A percentile compares a stretch with the other conserved stretches of the same genome.
These are phyloP conservation scores for Venturia pyrina DNA, from an alignment of 2,329 filamentous ascomycete genomes.

Conservation along the genomic window DNA sequence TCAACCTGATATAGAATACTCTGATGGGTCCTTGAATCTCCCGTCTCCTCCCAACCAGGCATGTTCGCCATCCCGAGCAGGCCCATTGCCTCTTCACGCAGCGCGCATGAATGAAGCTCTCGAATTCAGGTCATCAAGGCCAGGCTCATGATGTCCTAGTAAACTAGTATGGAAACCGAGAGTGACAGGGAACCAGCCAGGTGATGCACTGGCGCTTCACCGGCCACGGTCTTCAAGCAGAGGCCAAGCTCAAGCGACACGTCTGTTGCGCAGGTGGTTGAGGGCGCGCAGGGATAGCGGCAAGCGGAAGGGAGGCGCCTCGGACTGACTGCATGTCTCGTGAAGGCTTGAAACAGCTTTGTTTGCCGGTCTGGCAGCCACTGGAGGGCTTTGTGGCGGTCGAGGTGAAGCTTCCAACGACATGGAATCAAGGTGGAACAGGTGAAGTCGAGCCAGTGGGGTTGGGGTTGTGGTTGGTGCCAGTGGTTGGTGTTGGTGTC, in stretches of 20 bases:
- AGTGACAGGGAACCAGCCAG: not conserved
- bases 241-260: not conserved
- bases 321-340: not conserved
- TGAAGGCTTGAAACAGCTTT: not conserved
- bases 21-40: not conserved
- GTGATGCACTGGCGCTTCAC: not conserved
- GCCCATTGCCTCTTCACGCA: not conserved
- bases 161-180: not conserved
- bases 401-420: not conserved
- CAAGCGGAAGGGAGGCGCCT: slow-evolving; percentile 1
- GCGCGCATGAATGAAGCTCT: not conserved
- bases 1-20: not conserved
- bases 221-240: not conserved
- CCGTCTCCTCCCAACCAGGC: not conserved
- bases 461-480: not conserved
- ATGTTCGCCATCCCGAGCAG: not conserved
- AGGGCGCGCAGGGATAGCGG: not conserved
- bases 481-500: not conserved
- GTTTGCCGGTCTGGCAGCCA: not conserved
- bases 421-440: not conserved
- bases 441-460: not conserved
- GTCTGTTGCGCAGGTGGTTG: not conserved
- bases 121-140: not conserved
- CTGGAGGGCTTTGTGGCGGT: not conserved
- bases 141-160: not conserved